Conservation (phyloP, 140 eudicot species). For the Anethum foeniculum region DNA sequence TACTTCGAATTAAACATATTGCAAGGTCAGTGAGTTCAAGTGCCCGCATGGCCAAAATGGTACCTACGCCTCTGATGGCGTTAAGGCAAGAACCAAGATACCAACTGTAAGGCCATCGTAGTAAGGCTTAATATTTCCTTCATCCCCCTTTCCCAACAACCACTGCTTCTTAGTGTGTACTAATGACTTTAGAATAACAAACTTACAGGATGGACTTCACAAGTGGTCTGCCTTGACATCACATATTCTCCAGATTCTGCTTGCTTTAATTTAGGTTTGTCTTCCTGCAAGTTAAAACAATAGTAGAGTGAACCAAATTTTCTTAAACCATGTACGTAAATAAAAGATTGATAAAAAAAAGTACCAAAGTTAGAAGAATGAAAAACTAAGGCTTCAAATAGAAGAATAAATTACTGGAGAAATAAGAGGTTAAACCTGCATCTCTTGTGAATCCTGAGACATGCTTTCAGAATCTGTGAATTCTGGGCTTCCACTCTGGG, state of each 20-base stretch:
- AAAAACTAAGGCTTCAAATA: neutral
- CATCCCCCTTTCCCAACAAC: neutral
- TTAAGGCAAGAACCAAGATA: neutral
- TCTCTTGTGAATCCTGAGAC: conserved; percentile 18
- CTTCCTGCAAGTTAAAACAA: conserved; percentile 18
- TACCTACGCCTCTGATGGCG: neutral
- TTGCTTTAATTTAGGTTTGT: conserved; percentile 1
- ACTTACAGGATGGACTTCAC: conserved; percentile 38
- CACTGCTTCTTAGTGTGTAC: neutral
- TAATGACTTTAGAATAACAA: conserved; percentile 4
- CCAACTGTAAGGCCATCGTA: neutral
- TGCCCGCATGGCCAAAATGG: neutral
- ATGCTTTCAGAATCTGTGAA: conserved; percentile 13
- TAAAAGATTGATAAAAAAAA: neutral
- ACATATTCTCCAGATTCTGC: conserved; percentile 19
- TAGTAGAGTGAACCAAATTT: neutral
- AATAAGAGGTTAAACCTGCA: conserved; percentile 26
- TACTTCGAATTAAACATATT: neutral
- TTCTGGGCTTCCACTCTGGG: conserved; percentile 20
- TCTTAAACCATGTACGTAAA: neutral
- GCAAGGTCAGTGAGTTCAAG: neutral
- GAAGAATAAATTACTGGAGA: neutral
- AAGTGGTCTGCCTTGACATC: conserved; percentile 21
- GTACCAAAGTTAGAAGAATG: neutral
- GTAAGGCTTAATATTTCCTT: neutral